These are phyloP conservation scores for Eucalyptus cloeziana DNA, from an alignment of 345 rosid genomes.

Conservation along the genomic window DNA sequence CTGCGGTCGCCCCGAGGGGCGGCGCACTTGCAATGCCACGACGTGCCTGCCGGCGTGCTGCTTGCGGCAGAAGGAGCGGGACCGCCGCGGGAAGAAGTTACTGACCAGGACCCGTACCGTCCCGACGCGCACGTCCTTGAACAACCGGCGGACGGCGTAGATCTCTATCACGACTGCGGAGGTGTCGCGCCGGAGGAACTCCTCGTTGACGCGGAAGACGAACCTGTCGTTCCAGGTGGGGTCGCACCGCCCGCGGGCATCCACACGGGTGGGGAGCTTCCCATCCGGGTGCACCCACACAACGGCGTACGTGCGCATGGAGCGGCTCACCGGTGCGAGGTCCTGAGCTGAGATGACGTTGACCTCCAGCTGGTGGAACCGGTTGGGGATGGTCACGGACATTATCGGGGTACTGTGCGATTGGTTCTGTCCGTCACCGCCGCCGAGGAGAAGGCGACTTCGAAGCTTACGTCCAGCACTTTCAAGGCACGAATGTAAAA, in stretches of 20 bases:
- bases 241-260: constrained; percentile 30
- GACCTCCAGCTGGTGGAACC: constrained; percentile 67
- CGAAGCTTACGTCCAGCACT: neutral
- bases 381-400: constrained; percentile 7
- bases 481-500: neutral
- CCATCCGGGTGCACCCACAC: constrained; percentile 84
- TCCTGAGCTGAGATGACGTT: constrained; percentile 79
- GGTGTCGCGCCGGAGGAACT: constrained; percentile 53
- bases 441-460: neutral
- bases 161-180: constrained; percentile 77
- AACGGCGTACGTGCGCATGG: constrained; percentile 74
- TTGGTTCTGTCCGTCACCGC: neutral
- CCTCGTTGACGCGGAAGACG: constrained; percentile 75
- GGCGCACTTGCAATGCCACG: constrained; percentile 70
- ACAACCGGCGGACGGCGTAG: constrained; percentile 76
- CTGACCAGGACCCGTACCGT: constrained; percentile 57
- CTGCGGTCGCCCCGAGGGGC: constrained; percentile 77
- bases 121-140: constrained; percentile 72
- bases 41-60: constrained; percentile 57
- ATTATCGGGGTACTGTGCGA: neutral
- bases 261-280: constrained; percentile 68
- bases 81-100: constrained; percentile 30
- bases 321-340: constrained; percentile 40
- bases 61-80: neutral
- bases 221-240: constrained; percentile 97